phyloP scores from a whole-genome alignment of 352 stramenopile genomes.

The Phytophthora pistaciae region DNA sequence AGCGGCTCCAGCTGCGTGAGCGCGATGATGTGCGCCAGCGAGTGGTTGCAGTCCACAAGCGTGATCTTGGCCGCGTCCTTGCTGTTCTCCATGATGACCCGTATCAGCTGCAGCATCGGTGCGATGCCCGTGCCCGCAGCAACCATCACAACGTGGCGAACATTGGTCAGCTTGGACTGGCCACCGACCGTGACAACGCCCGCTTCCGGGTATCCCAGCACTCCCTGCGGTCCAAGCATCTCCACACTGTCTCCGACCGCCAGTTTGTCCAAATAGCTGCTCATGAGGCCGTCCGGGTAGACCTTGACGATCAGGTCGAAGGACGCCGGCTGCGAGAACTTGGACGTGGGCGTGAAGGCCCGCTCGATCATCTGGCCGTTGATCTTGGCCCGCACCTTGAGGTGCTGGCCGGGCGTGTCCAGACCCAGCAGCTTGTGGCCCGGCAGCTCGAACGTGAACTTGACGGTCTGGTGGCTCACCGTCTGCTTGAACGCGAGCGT shows the following conservation, averaged over 20 bases:
- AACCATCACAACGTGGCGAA: constrained; percentile 77
- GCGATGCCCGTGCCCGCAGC: constrained; percentile 83
- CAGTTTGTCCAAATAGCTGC: constrained; percentile 70
- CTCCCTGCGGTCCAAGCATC: constrained; percentile 78
- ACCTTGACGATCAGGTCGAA: constrained; percentile 86
- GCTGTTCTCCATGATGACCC: constrained; percentile 65
- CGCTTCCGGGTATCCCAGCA: constrained; percentile 65
- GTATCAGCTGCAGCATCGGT: constrained; percentile 87
- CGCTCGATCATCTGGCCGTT: constrained; percentile 80
- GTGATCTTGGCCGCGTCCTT: constrained; percentile 73
- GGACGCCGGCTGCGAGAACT: constrained; percentile 62
- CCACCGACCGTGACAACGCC: constrained; percentile 58
- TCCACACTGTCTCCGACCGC: constrained; percentile 65
- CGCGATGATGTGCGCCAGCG: constrained; percentile 74
- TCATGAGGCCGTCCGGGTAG: constrained; percentile 81
- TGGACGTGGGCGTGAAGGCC: constrained; percentile 83
- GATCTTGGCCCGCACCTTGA: constrained; percentile 85
- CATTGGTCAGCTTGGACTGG: constrained; percentile 50
- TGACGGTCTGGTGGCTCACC: constrained; percentile 65
- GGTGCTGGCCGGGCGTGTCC: constrained; percentile 76
- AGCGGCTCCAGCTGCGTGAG: constrained; percentile 80
- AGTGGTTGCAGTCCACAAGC: constrained; percentile 80
- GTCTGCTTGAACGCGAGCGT: constrained; percentile 66
- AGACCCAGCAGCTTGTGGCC: constrained; percentile 71
- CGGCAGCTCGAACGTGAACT: constrained; percentile 83